Base-by-base conservation (phyloP, 495 filamentous ascomycete species). In the Neurospora tetraspora region DNA sequence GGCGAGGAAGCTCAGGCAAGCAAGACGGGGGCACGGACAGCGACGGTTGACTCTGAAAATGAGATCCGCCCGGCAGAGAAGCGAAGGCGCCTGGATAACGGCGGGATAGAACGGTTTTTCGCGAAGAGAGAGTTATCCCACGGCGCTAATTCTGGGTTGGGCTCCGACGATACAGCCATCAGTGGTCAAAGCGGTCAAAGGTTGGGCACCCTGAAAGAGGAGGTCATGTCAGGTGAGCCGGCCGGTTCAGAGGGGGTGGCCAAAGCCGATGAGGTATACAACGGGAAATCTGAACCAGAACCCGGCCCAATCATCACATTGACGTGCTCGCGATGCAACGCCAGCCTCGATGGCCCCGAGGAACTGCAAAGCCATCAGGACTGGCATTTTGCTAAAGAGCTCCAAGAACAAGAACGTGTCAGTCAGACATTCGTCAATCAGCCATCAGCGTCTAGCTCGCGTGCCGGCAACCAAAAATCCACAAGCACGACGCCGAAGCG, bases 371-470 rank as follows among this genome's bases (percentile, higher is more conserved):
- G 92, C 82, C 96, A 99, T 78, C 86, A 92, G 47, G 96, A 99
- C 79, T 99, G 94, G 92, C 96, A 99, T 83, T 93, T 97, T 81
- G 96, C 96, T 47, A 94, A 92, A 83, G 90, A 93, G 76, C 86
- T 98, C 37, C 91, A 91, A 75, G 86, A 88, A 80, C 76, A 85
- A 77, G 82, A 85, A 81, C 82, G 82, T 82, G 82, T 79, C 81
- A 83, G 38, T 61, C 77, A 77, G 69, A 75, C 80, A 84, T 83
- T 85, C 76, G 83, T 77, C 71, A 78, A 74, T 71, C 77, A 77
- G 31, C 74, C 78, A 77, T 40, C 79, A 75, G 76, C 78, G 65
- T 73, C 75, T 34, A 75, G 69, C 70, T 39, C 74, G 27, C 74
- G 73, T 68, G 39, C 73, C 69, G 73, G 77, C 73, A 59, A 70